Conservation (phyloP, 129 eudicot species). For the Apium graveolens region DNA sequence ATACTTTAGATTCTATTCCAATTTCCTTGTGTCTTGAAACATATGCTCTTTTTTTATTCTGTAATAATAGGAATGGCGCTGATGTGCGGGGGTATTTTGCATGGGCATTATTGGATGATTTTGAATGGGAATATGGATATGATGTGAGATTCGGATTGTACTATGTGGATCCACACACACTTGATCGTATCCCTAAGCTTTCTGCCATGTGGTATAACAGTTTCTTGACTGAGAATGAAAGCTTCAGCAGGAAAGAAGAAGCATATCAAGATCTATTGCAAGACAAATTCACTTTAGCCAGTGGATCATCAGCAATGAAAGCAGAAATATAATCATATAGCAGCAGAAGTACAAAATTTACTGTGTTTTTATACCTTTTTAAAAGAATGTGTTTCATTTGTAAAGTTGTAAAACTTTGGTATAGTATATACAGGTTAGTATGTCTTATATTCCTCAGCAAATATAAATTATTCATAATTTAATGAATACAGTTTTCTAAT, state of each 20-base stretch:
- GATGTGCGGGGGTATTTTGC: conserved; percentile 78
- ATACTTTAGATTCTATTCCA: too few species aligned
- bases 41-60: background rate
- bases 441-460: too few species aligned
- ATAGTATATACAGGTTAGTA: too few species aligned
- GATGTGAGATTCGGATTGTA: conserved; percentile 48
- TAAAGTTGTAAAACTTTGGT: too few species aligned
- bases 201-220: conserved; percentile 68
- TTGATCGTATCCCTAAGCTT: conserved; percentile 51
- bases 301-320: too few species aligned
- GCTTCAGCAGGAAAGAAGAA: conserved; percentile 1
- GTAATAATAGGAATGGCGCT: conserved; percentile 54
- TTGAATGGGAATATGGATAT: conserved; percentile 60
- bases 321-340: too few species aligned
- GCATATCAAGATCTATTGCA: background rate
- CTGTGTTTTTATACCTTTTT: too few species aligned
- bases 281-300: too few species aligned
- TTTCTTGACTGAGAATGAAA: conserved; percentile 40
- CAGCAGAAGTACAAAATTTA: too few species aligned
- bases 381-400: too few species aligned
- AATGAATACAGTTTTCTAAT: too few species aligned
- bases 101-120: conserved; percentile 41
- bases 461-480: too few species aligned
- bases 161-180: conserved; percentile 46
- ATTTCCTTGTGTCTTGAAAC: background rate